Conservation (phyloP, 164 flowering plant genomes). For the Stephania yunnanensis region DNA sequence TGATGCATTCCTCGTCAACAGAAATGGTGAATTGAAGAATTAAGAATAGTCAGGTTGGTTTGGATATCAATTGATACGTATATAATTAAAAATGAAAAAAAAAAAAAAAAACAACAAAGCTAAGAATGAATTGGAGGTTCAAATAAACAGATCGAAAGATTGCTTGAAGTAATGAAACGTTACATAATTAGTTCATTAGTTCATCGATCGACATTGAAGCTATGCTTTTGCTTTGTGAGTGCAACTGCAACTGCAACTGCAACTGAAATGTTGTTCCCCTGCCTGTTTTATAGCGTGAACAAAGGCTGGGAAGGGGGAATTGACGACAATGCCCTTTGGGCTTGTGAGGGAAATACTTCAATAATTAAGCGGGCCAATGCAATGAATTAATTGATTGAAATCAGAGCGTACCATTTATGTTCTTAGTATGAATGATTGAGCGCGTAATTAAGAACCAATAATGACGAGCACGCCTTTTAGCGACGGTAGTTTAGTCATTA, state of each 20-base stretch:
- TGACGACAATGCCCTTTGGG: background rate
- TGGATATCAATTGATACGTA: no score
- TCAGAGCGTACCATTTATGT: background rate
- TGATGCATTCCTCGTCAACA: slow-evolving; percentile 26
- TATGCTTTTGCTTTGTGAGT: background rate
- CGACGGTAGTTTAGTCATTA: background rate
- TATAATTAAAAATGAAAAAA: no score
- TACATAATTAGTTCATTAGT: background rate
- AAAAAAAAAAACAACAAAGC: background rate
- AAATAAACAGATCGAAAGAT: no score
- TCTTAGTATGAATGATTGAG: background rate
- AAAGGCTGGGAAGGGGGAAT: background rate
- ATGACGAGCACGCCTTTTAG: background rate
- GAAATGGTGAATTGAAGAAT: no score
- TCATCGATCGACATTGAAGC: background rate
- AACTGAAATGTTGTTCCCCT: background rate
- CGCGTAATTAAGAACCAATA: background rate
- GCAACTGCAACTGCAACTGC: background rate
- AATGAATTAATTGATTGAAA: no score
- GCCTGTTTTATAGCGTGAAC: background rate
- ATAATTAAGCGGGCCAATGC: background rate
- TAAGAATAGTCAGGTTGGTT: no score
- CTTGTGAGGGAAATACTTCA: background rate
- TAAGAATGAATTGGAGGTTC: background rate
- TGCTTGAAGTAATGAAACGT: background rate